phyloP scores from a whole-genome alignment of 1,284 basidiomycete genomes.

The Ganoderma lucidum region DNA sequence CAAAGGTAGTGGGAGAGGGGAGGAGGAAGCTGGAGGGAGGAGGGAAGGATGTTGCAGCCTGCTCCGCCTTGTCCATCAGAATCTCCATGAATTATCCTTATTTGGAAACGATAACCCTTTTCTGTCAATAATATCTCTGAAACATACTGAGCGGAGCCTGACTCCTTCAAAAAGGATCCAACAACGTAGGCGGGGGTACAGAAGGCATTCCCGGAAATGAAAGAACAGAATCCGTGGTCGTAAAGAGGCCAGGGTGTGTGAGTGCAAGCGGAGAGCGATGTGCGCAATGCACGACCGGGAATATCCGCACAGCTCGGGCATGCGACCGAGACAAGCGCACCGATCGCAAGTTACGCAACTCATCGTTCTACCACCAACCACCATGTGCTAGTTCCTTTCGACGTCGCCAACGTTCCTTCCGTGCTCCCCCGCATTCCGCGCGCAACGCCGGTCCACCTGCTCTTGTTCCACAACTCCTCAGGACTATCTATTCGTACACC shows the following conservation, averaged over 20 bases:
- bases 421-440: not conserved
- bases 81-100: not conserved
- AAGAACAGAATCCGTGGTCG: not conserved
- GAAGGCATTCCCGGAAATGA: not conserved
- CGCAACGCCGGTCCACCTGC: not conserved
- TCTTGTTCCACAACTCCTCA: conserved; percentile 8
- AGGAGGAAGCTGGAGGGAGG: not conserved
- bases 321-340: conserved; percentile 18
- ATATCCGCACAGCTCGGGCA: conserved; percentile 23
- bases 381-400: conserved; percentile 24
- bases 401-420: not conserved
- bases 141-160: not conserved
- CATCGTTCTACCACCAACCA: conserved; percentile 20
- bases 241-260: not conserved
- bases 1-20: conserved; percentile 16
- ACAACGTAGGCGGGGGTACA: not conserved
- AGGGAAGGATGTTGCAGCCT: not conserved
- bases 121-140: not conserved
- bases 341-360: conserved; percentile 21
- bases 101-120: conserved; percentile 2
- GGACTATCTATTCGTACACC: not conserved
- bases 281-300: conserved; percentile 20
- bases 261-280: not conserved
- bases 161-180: not conserved
- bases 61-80: conserved; percentile 16